Conservation (phyloP, 1,284 basidiomycete genomes). For the Marasmius fiardii region DNA sequence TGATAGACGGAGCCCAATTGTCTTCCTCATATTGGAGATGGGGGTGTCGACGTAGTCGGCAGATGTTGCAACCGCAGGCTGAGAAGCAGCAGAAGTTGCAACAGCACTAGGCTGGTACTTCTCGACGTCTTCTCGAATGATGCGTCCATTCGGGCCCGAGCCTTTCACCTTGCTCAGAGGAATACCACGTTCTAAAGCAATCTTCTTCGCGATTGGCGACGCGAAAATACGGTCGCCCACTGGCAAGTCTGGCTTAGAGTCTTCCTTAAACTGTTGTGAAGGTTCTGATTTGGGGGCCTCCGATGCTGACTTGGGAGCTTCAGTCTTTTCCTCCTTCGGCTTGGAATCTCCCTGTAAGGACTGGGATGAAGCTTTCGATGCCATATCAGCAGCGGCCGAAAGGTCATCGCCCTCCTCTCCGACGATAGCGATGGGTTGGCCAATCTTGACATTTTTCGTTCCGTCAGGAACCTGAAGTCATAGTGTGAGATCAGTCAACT, state of each 20-base stretch:
- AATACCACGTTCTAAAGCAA: slow-evolving; percentile 93
- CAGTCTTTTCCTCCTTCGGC: slow-evolving; percentile 38
- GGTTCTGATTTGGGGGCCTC: slow-evolving; percentile 18
- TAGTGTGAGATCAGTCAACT: slow-evolving; percentile 1
- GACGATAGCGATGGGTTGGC: slow-evolving; percentile 84
- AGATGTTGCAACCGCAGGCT: slow-evolving; percentile 39
- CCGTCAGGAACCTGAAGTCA: slow-evolving; percentile 70
- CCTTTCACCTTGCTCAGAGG: slow-evolving; percentile 92
- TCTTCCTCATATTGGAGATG: slow-evolving; percentile 93
- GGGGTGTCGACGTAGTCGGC: slow-evolving; percentile 89
- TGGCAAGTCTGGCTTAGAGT: slow-evolving; percentile 53
- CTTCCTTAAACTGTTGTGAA: slow-evolving; percentile 27
- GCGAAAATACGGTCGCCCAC: slow-evolving; percentile 87
- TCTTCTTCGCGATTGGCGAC: slow-evolving; percentile 93
- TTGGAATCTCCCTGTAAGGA: slow-evolving; percentile 37
- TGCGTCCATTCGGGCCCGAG: slow-evolving; percentile 90
- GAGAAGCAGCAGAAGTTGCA: slow-evolving; percentile 40
- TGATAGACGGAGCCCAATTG: slow-evolving; percentile 86
- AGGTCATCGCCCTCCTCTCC: slow-evolving; percentile 95
- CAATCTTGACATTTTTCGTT: slow-evolving; percentile 84
- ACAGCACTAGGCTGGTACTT: slow-evolving; percentile 67
- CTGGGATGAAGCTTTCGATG: slow-evolving; percentile 51
- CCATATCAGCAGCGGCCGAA: slow-evolving; percentile 77
- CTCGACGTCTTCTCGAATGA: slow-evolving; percentile 93
- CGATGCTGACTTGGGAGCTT: slow-evolving; percentile 14